phyloP scores from a whole-genome alignment of 2,329 filamentous ascomycete genomes.

The Diaporthe caulivora region DNA sequence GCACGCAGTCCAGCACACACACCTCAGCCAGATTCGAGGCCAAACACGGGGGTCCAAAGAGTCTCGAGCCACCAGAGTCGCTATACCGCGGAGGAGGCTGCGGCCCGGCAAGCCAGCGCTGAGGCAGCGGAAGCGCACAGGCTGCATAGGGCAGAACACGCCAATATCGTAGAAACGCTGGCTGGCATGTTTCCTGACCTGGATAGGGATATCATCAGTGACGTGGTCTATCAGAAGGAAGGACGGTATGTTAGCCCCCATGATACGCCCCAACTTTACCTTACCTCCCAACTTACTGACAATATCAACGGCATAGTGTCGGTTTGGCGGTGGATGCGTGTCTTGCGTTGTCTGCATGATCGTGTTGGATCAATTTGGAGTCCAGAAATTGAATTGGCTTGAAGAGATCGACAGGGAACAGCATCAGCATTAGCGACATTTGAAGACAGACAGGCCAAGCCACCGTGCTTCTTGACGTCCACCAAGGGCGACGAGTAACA shows the following conservation, averaged over 20 bases:
- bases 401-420: neutral
- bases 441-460: conserved; percentile 1
- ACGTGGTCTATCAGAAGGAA: conserved; percentile 96
- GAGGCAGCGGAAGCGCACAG: conserved; percentile 89
- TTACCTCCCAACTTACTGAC: conserved; percentile 41
- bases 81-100: conserved; percentile 85
- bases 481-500: neutral
- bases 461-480: neutral
- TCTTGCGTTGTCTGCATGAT: conserved; percentile 72
- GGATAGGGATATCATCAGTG: conserved; percentile 93
- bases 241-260: conserved; percentile 78
- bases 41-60: conserved; percentile 45
- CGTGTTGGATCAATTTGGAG: neutral
- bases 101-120: conserved; percentile 89
- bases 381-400: neutral
- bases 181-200: conserved; percentile 97
- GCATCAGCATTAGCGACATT: conserved; percentile 26
- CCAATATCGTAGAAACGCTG: conserved; percentile 92
- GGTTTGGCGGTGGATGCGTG: conserved; percentile 89
- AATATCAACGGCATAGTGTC: conserved; percentile 65
- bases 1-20: conserved; percentile 53
- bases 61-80: conserved; percentile 53
- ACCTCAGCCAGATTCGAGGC: conserved; percentile 44
- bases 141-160: conserved; percentile 86
- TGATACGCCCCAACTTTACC: conserved; percentile 42